These are phyloP conservation scores for Coniochaeta hoffmannii DNA, from an alignment of 2,329 filamentous ascomycete genomes.

Conservation along the genomic window DNA sequence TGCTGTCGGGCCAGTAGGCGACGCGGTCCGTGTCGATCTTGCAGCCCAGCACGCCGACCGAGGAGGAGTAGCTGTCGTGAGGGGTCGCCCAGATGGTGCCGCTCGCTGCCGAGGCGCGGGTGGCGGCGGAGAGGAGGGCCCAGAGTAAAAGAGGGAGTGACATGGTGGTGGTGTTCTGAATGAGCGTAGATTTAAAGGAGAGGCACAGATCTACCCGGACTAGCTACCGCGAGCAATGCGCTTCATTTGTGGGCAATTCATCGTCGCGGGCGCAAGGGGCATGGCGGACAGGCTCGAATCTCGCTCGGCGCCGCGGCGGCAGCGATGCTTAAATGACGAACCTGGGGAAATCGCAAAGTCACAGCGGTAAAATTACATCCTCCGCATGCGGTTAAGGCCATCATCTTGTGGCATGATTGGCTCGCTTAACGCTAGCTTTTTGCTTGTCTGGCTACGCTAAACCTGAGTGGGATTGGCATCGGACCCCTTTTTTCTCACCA, in stretches of 20 bases:
- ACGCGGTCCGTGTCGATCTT: constrained; percentile 3
- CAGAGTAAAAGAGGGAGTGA: neutral
- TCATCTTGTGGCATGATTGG: neutral
- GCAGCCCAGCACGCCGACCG: constrained; percentile 1
- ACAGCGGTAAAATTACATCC: neutral
- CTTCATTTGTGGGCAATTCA: neutral
- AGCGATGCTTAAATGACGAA: too few relatives aligned
- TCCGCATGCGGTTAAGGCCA: neutral
- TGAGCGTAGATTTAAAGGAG: neutral
- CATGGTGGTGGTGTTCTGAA: neutral
- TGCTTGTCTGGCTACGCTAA: neutral
- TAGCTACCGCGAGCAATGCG: neutral
- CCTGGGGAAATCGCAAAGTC: too few relatives aligned
- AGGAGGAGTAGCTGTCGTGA: constrained; percentile 4
- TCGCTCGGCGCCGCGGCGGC: too few relatives aligned
- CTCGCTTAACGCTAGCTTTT: neutral
- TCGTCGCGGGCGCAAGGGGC: neutral
- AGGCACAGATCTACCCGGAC: neutral
- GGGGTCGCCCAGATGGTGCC: constrained; percentile 1
- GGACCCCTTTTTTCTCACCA: neutral
- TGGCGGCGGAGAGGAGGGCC: neutral
- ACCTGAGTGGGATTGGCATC: neutral
- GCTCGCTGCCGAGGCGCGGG: neutral
- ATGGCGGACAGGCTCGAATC: neutral
- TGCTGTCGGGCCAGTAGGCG: neutral